These are phyloP conservation scores for Candida corydali DNA, from an alignment of 805 yeast genomes.

Conservation along the genomic window DNA sequence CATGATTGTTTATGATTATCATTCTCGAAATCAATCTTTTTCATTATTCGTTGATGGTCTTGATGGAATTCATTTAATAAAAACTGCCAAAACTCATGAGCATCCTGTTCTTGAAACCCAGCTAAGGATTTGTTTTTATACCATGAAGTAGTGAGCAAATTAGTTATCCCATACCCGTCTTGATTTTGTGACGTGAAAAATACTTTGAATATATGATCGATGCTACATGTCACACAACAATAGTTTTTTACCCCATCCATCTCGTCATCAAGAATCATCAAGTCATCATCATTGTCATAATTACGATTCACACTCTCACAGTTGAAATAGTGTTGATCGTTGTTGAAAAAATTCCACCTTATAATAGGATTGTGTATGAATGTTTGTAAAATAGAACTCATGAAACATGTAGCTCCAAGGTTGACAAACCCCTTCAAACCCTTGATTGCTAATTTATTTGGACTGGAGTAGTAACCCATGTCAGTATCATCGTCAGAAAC, in stretches of 20 bases:
- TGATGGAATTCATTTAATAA: slow-evolving; percentile 77
- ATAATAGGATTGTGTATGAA: slow-evolving; percentile 87
- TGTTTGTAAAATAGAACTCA: slow-evolving; percentile 89
- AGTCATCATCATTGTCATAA: slow-evolving; percentile 19
- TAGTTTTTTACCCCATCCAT: no score
- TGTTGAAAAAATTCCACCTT: slow-evolving; percentile 66
- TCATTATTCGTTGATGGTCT: slow-evolving; percentile 19
- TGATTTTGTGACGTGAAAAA: slow-evolving; percentile 62
- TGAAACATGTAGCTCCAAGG: slow-evolving; percentile 96
- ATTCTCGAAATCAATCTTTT: background rate
- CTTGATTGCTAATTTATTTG: slow-evolving; percentile 54
- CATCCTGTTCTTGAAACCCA: slow-evolving; percentile 97
- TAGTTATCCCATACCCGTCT: slow-evolving; percentile 77
- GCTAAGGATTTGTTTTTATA: slow-evolving; percentile 79
- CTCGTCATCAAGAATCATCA: no score
- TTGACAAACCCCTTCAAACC: slow-evolving; percentile 88
- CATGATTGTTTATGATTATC: slow-evolving; percentile 35
- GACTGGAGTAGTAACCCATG: slow-evolving; percentile 18
- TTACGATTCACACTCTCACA: slow-evolving; percentile 28
- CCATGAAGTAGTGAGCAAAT: slow-evolving; percentile 83
- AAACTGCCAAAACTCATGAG: slow-evolving; percentile 97
- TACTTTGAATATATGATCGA: slow-evolving; percentile 72
- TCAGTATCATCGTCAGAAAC: background rate
- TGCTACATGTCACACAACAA: slow-evolving; percentile 78
- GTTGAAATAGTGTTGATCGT: slow-evolving; percentile 59